Percentiles rank a stretch among this genome's conserved stretches.
phyloP scores from a whole-genome alignment of 176 grass and related monocot species.

The Aechmea fasciata region DNA sequence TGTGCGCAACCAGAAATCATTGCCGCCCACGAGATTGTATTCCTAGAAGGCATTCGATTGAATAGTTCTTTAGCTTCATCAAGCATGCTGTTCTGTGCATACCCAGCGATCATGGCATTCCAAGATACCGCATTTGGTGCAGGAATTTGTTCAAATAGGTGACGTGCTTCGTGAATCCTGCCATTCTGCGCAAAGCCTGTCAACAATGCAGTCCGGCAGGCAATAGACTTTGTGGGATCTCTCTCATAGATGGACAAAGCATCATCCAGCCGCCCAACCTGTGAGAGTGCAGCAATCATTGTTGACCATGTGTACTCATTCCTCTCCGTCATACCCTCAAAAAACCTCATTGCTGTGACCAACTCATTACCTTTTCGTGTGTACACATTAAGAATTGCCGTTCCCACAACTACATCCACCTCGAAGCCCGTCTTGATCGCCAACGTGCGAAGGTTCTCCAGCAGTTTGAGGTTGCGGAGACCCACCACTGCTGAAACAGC shows the following conservation, averaged over 20 bases:
- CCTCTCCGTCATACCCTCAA: conserved; percentile 40
- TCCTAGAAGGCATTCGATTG: conserved; percentile 35
- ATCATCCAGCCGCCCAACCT: conserved; percentile 38
- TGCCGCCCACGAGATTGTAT: conserved; percentile 18
- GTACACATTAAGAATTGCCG: conserved; percentile 48
- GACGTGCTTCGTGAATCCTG: conserved; percentile 37
- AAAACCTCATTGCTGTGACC: conserved; percentile 41
- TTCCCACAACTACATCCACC: conserved; percentile 45
- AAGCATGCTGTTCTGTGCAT: conserved; percentile 52
- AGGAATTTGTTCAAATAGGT: conserved; percentile 60
- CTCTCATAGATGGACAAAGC: conserved; percentile 36
- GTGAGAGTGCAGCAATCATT: conserved; percentile 39
- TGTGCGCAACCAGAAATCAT: conserved; percentile 63
- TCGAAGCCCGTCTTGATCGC: conserved; percentile 45
- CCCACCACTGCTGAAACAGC: conserved; percentile 33
- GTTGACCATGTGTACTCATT: conserved; percentile 75
- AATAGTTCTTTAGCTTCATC: conserved; percentile 57
- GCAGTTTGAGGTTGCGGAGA: conserved; percentile 21
- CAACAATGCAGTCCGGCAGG: conserved; percentile 44
- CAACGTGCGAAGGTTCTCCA: conserved; percentile 36
- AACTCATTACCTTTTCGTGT: conserved; percentile 28
- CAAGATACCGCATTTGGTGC: conserved; percentile 50
- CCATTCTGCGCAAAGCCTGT: conserved; percentile 56
- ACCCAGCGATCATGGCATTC: conserved; percentile 68
- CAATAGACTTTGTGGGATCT: conserved; percentile 45